Percentiles rank a stretch among this genome's conserved stretches.
phyloP scores from a whole-genome alignment of 805 yeast species.

The Naumovozyma castellii region DNA sequence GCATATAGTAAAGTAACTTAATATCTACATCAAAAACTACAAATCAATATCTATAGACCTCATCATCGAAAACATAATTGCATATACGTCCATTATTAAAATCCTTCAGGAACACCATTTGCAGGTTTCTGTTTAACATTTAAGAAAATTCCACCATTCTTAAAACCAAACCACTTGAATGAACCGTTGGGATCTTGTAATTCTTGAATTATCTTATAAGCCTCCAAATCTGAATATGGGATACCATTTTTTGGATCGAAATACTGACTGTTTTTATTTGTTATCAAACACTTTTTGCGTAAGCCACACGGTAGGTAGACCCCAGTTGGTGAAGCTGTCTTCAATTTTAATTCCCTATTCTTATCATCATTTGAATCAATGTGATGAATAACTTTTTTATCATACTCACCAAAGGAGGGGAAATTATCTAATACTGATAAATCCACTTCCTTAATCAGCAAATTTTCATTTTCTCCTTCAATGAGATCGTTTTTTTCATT shows the following conservation, averaged over 20 bases:
- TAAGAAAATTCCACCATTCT: slow-evolving; percentile 41
- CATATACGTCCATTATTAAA: slow-evolving; percentile 31
- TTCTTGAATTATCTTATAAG: slow-evolving; percentile 58
- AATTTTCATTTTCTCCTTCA: background rate
- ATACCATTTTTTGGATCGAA: slow-evolving; percentile 84
- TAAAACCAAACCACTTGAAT: slow-evolving; percentile 42
- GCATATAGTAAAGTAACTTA: slow-evolving; percentile 20
- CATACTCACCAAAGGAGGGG: slow-evolving; percentile 55
- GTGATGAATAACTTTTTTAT: slow-evolving; percentile 33
- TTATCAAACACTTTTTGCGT: slow-evolving; percentile 60
- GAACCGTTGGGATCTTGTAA: slow-evolving; percentile 42
- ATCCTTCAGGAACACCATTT: slow-evolving; percentile 82
- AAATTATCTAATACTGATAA: slow-evolving; percentile 27
- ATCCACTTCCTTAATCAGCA: slow-evolving; percentile 7
- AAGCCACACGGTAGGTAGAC: slow-evolving; percentile 52
- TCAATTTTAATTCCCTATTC: slow-evolving; percentile 41
- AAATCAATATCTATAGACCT: too few relatives aligned
- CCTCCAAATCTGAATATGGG: slow-evolving; percentile 75
- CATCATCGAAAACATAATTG: too few relatives aligned
- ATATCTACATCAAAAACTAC: too few relatives aligned
- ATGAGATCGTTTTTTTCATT: slow-evolving; percentile 7
- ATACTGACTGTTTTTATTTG: slow-evolving; percentile 61
- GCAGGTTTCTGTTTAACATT: slow-evolving; percentile 47
- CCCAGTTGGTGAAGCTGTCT: slow-evolving; percentile 68
- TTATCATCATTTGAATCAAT: slow-evolving; percentile 39